Conservation (phyloP, 2,329 filamentous ascomycete species). For the Blumeriella jaapii region DNA sequence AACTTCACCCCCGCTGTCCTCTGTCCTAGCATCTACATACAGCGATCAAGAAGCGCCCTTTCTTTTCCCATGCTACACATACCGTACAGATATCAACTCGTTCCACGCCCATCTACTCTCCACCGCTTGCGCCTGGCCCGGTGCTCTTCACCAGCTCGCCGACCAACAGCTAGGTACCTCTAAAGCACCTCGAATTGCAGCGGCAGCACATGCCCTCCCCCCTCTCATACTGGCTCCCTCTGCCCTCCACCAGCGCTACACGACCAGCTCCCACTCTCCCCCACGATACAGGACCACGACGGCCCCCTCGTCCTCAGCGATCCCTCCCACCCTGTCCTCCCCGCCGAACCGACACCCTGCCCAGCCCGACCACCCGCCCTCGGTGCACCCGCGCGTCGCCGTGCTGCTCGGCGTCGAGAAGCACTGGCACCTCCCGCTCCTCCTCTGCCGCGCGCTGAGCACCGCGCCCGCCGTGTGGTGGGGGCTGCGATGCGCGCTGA, state of each 20-base stretch:
- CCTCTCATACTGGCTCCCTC: slow-evolving; percentile 25
- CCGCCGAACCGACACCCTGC: slow-evolving; percentile 20
- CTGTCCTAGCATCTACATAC: too few relatives aligned
- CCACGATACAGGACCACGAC: background rate
- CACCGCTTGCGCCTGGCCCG: background rate
- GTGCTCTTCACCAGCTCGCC: slow-evolving; percentile 1
- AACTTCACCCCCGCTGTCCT: too few relatives aligned
- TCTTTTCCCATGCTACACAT: too few relatives aligned
- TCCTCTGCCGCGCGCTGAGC: slow-evolving; percentile 61
- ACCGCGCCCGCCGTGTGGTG: slow-evolving; percentile 61
- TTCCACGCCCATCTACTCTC: background rate
- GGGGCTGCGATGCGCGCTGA: slow-evolving; percentile 57
- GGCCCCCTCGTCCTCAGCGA: too few relatives aligned
- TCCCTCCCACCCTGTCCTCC: too few relatives aligned
- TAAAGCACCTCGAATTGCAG: slow-evolving; percentile 21
- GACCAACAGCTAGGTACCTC: too few relatives aligned
- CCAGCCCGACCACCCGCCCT: slow-evolving; percentile 18
- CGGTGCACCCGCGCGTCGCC: slow-evolving; percentile 63
- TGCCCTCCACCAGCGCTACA: slow-evolving; percentile 5
- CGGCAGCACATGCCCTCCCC: slow-evolving; percentile 28
- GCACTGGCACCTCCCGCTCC: slow-evolving; percentile 62
- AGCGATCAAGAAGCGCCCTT: too few relatives aligned
- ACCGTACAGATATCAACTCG: too few relatives aligned
- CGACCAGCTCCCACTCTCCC: slow-evolving; percentile 3
- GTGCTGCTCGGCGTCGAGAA: slow-evolving; percentile 64